Conservation (phyloP, 331 rosid genomes). For the Prunus yedoensis region DNA sequence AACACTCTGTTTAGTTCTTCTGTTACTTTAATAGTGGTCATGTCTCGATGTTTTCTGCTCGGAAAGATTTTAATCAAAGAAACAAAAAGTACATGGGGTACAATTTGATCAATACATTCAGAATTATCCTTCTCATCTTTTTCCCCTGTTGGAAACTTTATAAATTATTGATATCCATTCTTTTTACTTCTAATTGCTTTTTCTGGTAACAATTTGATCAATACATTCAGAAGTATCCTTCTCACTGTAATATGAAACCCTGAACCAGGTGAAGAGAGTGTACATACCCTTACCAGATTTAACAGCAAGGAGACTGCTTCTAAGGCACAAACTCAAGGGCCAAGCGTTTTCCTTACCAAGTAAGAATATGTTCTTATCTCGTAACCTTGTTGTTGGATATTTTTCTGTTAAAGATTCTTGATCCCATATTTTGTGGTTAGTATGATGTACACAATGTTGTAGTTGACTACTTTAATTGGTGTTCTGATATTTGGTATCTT, state of each 20-base stretch:
- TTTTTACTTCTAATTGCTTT: background rate
- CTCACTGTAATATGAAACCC: constrained; percentile 19
- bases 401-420: background rate
- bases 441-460: background rate
- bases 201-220: background rate
- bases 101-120: background rate
- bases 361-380: constrained; percentile 44
- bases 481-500: background rate
- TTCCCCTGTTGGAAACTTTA: background rate
- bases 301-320: constrained; percentile 68
- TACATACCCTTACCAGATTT: constrained; percentile 85
- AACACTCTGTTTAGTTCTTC: background rate
- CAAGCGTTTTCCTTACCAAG: constrained; percentile 90
- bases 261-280: constrained; percentile 76
- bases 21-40: background rate
- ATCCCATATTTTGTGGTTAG: background rate
- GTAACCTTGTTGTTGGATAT: constrained; percentile 1
- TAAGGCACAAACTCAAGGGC: constrained; percentile 87
- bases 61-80: background rate
- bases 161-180: background rate
- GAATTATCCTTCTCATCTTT: background rate
- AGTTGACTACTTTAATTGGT: constrained; percentile 6
- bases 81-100: background rate
- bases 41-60: background rate
- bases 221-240: too few species aligned